These are phyloP conservation scores for Cryptomeria japonica DNA, from an alignment of 75 land plant species.

Conservation along the genomic window DNA sequence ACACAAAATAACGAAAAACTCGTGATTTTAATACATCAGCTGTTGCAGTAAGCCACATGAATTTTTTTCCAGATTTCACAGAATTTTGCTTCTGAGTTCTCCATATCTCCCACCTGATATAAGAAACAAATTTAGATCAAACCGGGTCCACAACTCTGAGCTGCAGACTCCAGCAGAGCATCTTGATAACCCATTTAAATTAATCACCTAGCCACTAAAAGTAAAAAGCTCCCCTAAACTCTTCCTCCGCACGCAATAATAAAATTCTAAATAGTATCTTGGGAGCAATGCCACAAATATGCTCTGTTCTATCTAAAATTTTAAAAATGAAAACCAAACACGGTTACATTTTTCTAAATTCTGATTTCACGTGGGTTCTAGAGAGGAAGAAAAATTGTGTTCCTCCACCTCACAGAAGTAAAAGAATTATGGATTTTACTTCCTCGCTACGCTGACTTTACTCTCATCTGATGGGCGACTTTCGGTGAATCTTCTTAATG, in stretches of 20 bases:
- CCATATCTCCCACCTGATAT: neutral
- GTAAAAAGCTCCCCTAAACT: neutral
- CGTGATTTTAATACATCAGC: neutral
- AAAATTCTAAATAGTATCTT: neutral
- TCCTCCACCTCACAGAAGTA: too few species aligned
- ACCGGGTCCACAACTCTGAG: too few species aligned
- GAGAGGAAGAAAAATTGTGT: too few species aligned
- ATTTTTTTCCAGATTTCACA: neutral
- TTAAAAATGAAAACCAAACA: too few species aligned
- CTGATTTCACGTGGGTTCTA: too few species aligned
- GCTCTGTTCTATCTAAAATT: too few species aligned
- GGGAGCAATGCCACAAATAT: too few species aligned
- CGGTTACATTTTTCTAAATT: too few species aligned
- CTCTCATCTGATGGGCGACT: too few species aligned
- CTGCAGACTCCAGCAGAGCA: neutral
- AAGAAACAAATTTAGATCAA: neutral
- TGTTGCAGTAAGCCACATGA: neutral
- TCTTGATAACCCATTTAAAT: neutral
- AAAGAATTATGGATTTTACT: too few species aligned
- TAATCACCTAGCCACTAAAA: neutral
- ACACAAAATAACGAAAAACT: neutral
- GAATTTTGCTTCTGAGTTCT: neutral
- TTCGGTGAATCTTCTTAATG: too few species aligned
- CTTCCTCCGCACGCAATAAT: neutral
- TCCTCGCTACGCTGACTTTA: too few species aligned